phyloP scores from a whole-genome alignment of 192 early-diverging fungal genomes.

The Cladochytrium replicatum region DNA sequence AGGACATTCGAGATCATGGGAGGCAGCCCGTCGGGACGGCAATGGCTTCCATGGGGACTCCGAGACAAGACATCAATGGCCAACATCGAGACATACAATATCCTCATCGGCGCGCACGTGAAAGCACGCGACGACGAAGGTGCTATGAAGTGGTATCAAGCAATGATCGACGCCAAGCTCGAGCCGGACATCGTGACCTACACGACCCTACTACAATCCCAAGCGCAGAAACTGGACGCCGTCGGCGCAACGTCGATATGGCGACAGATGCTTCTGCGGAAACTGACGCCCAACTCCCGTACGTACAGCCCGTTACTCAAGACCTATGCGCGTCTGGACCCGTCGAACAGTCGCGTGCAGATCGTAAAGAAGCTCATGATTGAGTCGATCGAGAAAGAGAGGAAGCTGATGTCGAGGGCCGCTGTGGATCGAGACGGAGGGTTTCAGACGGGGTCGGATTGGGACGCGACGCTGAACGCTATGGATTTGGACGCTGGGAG shows the following conservation, averaged over 20 bases:
- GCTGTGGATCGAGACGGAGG: background rate
- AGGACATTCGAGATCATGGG: constrained; percentile 7
- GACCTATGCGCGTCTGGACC: background rate
- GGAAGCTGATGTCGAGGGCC: background rate
- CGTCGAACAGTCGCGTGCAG: background rate
- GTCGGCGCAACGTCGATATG: constrained; percentile 10
- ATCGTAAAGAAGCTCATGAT: background rate
- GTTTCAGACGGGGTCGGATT: background rate
- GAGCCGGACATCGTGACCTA: constrained; percentile 19
- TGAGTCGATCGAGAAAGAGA: background rate
- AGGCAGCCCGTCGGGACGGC: no score
- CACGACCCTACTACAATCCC: constrained; percentile 23
- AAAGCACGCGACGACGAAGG: constrained; percentile 1
- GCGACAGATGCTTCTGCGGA: constrained; percentile 1
- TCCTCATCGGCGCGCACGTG: constrained; percentile 11
- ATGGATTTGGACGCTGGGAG: no score
- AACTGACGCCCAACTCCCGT: background rate
- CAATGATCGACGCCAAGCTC: constrained; percentile 5
- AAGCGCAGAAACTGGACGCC: constrained; percentile 4
- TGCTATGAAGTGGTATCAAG: constrained; percentile 8
- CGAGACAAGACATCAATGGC: background rate
- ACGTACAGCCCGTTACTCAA: constrained; percentile 9
- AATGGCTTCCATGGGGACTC: no score
- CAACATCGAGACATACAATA: constrained; percentile 21
- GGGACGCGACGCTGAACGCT: no score